Conservation (phyloP, 768 basidiomycete species). For the Podaxis carcinomalis region DNA sequence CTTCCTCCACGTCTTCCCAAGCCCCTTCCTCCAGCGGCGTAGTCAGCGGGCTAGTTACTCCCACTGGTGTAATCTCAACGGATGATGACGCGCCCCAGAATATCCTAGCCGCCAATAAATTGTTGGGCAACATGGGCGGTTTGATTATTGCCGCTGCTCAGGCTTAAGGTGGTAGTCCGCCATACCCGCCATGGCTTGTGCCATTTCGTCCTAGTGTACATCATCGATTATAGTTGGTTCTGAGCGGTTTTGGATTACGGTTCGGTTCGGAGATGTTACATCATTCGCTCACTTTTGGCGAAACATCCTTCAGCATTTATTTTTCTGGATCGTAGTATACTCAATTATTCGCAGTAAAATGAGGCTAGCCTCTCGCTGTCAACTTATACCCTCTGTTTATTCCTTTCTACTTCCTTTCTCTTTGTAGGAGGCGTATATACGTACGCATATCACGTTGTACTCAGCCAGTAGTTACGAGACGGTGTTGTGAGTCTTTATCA, state of each 20-base stretch:
- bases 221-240: background rate
- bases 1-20: constrained; percentile 8
- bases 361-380: background rate
- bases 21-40: background rate
- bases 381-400: constrained; percentile 4
- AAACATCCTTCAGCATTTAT: background rate
- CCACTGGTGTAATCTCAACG: constrained; percentile 18
- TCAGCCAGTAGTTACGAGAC: no score
- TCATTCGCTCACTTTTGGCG: background rate
- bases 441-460: no score
- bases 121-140: constrained; percentile 30
- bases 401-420: background rate
- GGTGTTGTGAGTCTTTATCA: no score
- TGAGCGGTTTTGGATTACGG: background rate
- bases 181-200: background rate
- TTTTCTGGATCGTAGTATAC: background rate
- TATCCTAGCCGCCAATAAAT: constrained; percentile 22
- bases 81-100: constrained; percentile 24
- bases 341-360: background rate
- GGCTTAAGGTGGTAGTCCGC: background rate
- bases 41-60: constrained; percentile 2
- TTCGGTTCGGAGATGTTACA: background rate
- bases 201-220: background rate
- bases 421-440: background rate
- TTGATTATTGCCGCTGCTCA: constrained; percentile 24